phyloP scores from a whole-genome alignment of 495 filamentous ascomycete species.

The Lepraria neglecta region DNA sequence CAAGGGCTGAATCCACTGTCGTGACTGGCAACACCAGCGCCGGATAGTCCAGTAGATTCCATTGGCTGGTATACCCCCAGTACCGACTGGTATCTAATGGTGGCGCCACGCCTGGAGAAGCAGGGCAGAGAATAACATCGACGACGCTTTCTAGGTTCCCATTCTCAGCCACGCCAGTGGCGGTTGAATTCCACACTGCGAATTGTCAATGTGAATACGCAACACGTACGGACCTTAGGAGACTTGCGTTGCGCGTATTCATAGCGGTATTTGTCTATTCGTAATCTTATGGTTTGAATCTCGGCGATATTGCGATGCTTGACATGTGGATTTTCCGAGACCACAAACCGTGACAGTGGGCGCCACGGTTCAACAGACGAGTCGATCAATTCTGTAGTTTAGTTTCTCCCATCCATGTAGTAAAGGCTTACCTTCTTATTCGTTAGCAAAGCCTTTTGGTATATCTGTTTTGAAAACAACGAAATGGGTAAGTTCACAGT shows the following conservation, averaged over 20 bases:
- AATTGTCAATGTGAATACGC: neutral
- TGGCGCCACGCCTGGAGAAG: slow-evolving; percentile 47
- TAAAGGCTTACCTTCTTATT: slow-evolving; percentile 47
- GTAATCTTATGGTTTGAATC: slow-evolving; percentile 26
- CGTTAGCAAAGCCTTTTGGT: slow-evolving; percentile 9
- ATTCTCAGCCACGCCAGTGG: neutral
- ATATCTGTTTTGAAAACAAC: slow-evolving; percentile 22
- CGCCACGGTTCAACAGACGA: slow-evolving; percentile 51
- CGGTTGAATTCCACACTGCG: slow-evolving; percentile 8
- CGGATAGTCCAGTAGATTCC: slow-evolving; percentile 65
- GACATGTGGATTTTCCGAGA: slow-evolving; percentile 43
- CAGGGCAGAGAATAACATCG: slow-evolving; percentile 63
- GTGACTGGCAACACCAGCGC: slow-evolving; percentile 49
- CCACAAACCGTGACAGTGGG: slow-evolving; percentile 45
- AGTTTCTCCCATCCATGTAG: slow-evolving; percentile 52
- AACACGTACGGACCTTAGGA: neutral
- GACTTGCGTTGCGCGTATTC: slow-evolving; percentile 39
- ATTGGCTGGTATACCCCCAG: slow-evolving; percentile 59
- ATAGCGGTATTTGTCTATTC: slow-evolving; percentile 41
- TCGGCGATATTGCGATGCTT: slow-evolving; percentile 23
- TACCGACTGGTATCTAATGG: slow-evolving; percentile 50
- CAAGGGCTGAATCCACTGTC: slow-evolving; percentile 37
- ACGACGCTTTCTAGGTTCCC: slow-evolving; percentile 40
- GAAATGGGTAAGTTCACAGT: slow-evolving; percentile 39
- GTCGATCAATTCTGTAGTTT: slow-evolving; percentile 43